A percentile compares a stretch with the other conserved stretches of the same genome.
Conservation (phyloP, 225 moss, liverwort and hornwort species). For the Polytrichum commune region DNA sequence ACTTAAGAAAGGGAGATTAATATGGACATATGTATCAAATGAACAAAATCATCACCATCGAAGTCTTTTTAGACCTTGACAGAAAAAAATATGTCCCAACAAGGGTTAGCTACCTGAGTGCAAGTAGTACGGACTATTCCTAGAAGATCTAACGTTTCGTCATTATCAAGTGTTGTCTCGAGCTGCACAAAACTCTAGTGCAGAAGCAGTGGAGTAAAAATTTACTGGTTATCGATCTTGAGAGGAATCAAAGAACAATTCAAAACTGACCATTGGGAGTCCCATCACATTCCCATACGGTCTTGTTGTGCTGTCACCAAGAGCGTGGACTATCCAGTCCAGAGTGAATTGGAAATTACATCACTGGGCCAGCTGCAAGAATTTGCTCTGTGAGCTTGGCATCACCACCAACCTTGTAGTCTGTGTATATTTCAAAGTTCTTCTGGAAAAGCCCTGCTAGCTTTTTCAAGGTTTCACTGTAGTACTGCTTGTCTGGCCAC, state of each 20-base stretch:
- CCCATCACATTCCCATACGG: no score
- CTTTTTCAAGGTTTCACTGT: slow-evolving; percentile 49
- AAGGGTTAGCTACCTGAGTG: slow-evolving; percentile 18
- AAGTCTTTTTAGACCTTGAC: background rate
- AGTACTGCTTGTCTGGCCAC: slow-evolving; percentile 54
- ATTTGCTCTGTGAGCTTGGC: slow-evolving; percentile 47
- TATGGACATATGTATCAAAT: slow-evolving; percentile 25
- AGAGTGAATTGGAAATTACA: slow-evolving; percentile 13
- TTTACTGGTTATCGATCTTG: no score
- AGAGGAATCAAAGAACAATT: no score
- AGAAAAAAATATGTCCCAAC: slow-evolving; percentile 32
- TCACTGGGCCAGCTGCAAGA: slow-evolving; percentile 48
- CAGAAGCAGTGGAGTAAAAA: no score
- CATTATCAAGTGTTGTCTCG: background rate
- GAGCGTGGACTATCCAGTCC: no score
- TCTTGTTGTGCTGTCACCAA: no score
- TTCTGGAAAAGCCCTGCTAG: slow-evolving; percentile 53
- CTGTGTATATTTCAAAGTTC: slow-evolving; percentile 54
- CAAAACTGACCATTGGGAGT: no score
- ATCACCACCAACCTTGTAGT: slow-evolving; percentile 62
- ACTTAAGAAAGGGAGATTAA: slow-evolving; percentile 1
- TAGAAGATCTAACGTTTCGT: slow-evolving; percentile 5
- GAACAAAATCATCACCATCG: slow-evolving; percentile 31
- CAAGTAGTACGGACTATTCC: slow-evolving; percentile 6
- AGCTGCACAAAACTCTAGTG: background rate